Evolutionary conservation across 768 basidiomycete genomes (phyloP), one percentile per base, ranked within the genome.

Genomic region (Amanita subjunquillea): DNA sequence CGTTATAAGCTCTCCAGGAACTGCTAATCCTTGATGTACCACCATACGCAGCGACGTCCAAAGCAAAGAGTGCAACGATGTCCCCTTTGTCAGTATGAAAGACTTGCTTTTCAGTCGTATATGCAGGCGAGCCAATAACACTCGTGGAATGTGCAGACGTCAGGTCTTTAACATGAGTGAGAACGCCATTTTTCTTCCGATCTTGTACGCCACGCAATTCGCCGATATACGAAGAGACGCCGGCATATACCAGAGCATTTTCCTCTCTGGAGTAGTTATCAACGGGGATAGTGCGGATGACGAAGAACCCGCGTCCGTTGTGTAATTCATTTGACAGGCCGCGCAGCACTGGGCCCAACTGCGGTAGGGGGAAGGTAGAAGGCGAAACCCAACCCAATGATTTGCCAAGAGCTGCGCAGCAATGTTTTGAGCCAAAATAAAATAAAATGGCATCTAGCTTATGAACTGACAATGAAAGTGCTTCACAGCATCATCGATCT

Each of bases 41-140:
- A 10, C 75, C 75, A 46, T 71, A 67, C 27, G 67, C 70, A 6
- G 75, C 72, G 5, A 64, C 62, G 52, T 73, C 66, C 32, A 75
- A 62, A 2, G 72, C 69, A 51, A 75, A 64, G 29, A 75, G 61
- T 4, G 72, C 69, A 55, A 77, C 73, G 43, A 75, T 61, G 57
- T 74, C 72, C 0, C 75, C 74, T 34, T 70, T 65, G 53, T 75
- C 74, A 1, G 73, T 73, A 56, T 75, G 74, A 63, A 76, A 76
- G 20, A 75, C 73, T 56, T 75, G 74, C 54, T 71, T 73, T 60
- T 75, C 73, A 2, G 72, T 76, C 3, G 72, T 76, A 56, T 74
- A 74, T 38, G 73, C 74, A 8, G 72, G 66, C 48, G 71, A 69
- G 6, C 72, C 71, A 44, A 72, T 71, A 15, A 66, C 69, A 15